These are phyloP conservation scores for Oehlia diaphana DNA, from an alignment of 192 early-diverging fungal genomes.

Conservation along the genomic window DNA sequence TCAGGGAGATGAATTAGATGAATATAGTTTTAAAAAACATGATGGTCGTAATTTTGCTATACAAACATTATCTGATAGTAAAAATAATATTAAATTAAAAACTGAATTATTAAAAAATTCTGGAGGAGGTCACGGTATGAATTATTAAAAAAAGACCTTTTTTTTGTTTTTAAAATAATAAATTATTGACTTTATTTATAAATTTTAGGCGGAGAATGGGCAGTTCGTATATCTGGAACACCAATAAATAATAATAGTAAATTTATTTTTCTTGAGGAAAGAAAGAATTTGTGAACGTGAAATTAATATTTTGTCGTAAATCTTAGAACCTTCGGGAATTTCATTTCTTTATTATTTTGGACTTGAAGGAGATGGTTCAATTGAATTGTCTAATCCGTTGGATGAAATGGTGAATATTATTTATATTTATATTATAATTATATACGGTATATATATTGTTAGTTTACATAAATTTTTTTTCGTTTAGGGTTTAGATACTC, in stretches of 20 bases:
- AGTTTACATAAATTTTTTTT: constrained; percentile 16
- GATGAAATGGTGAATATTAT: constrained; percentile 2
- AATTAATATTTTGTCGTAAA: constrained; percentile 2
- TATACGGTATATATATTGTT: not conserved
- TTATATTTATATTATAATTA: not conserved
- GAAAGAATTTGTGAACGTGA: not conserved
- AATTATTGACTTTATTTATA: constrained; percentile 26
- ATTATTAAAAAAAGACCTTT: constrained; percentile 28
- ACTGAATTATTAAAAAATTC: constrained; percentile 76
- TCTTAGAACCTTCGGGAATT: constrained; percentile 44
- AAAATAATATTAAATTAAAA: constrained; percentile 63
- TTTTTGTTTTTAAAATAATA: constrained; percentile 25
- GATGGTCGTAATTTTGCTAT: constrained; percentile 81
- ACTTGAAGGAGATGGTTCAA: constrained; percentile 68
- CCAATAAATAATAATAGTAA: constrained; percentile 50
- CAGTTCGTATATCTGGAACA: constrained; percentile 72
- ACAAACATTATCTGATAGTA: constrained; percentile 70
- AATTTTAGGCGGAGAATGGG: constrained; percentile 71
- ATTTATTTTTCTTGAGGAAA: not conserved
- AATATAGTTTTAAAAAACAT: constrained; percentile 86
- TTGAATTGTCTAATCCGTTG: constrained; percentile 43
- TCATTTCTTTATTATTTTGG: constrained; percentile 79
- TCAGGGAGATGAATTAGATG: constrained; percentile 72
- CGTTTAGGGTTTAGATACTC: constrained; percentile 34
- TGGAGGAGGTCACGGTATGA: constrained; percentile 60